phyloP scores from a whole-genome alignment of 2,329 filamentous ascomycete genomes.

The Alternaria infectoria region DNA sequence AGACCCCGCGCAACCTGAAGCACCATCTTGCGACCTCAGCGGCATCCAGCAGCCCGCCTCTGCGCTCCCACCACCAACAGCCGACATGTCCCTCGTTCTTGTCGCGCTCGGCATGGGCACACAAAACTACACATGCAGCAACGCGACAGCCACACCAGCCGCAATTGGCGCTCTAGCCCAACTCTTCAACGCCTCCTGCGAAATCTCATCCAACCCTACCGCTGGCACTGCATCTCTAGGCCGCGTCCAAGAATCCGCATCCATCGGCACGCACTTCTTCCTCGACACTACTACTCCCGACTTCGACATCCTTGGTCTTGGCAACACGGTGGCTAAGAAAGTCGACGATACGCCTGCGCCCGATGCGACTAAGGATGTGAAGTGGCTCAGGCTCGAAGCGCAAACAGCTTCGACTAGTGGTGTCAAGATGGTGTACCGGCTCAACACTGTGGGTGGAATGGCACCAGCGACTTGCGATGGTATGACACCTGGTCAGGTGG shows the following conservation, averaged over 20 bases:
- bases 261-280: conserved; percentile 80
- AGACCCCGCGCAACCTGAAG: background rate
- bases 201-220: conserved; percentile 22
- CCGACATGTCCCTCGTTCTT: conserved; percentile 48
- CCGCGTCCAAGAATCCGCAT: conserved; percentile 26
- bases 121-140: conserved; percentile 58
- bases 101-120: conserved; percentile 57
- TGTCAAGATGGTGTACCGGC: conserved; percentile 78
- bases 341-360: conserved; percentile 69
- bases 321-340: conserved; percentile 73
- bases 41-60: conserved; percentile 33
- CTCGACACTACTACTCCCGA: conserved; percentile 72
- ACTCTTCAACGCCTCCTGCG: conserved; percentile 35
- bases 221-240: conserved; percentile 34
- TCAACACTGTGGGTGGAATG: conserved; percentile 81
- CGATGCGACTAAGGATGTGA: conserved; percentile 62
- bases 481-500: conserved; percentile 49
- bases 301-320: conserved; percentile 75
- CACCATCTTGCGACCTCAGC: conserved; percentile 33
- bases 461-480: conserved; percentile 73
- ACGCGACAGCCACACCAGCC: conserved; percentile 38
- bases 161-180: conserved; percentile 53
- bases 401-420: conserved; percentile 39
- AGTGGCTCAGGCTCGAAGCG: conserved; percentile 77
- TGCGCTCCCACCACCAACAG: conserved; percentile 30